These are phyloP conservation scores for Hirschioporus abietinus DNA, from an alignment of 768 basidiomycete genomes.

Conservation along the genomic window DNA sequence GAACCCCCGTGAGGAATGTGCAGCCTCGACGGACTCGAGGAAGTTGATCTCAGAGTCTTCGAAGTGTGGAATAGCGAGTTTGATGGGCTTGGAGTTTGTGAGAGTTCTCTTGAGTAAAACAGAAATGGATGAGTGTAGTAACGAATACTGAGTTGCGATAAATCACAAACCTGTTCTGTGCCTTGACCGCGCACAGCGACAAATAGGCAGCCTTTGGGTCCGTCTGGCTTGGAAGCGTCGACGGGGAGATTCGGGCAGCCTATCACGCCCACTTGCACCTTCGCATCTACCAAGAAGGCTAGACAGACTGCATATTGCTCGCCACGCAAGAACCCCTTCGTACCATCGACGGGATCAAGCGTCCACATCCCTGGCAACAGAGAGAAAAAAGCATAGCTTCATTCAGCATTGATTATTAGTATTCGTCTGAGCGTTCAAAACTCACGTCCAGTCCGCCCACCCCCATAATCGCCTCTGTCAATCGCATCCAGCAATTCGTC, in stretches of 20 bases:
- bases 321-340: conserved; percentile 88
- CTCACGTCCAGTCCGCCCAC: conserved; percentile 70
- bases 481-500: conserved; percentile 77
- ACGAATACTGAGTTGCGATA: not conserved
- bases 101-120: conserved; percentile 45
- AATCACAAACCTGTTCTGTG: conserved; percentile 53
- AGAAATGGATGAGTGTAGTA: conserved; percentile 2
- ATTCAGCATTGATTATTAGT: conserved; percentile 1
- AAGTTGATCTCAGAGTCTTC: conserved; percentile 50
- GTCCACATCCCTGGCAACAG: conserved; percentile 68
- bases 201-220: conserved; percentile 75
- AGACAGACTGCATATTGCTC: conserved; percentile 93
- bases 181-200: conserved; percentile 85
- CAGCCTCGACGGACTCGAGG: conserved; percentile 90
- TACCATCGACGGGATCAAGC: conserved; percentile 88
- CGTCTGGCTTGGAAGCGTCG: conserved; percentile 44
- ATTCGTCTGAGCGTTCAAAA: conserved; percentile 17
- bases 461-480: conserved; percentile 72
- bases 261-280: conserved; percentile 79
- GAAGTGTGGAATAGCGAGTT: conserved; percentile 49
- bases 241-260: conserved; percentile 90
- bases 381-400: conserved; percentile 5
- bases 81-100: conserved; percentile 39
- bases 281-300: conserved; percentile 71
- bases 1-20: conserved; percentile 86